Base-by-base conservation (phyloP, 1,284 basidiomycete genomes). In the Acaromyces ingoldii region DNA sequence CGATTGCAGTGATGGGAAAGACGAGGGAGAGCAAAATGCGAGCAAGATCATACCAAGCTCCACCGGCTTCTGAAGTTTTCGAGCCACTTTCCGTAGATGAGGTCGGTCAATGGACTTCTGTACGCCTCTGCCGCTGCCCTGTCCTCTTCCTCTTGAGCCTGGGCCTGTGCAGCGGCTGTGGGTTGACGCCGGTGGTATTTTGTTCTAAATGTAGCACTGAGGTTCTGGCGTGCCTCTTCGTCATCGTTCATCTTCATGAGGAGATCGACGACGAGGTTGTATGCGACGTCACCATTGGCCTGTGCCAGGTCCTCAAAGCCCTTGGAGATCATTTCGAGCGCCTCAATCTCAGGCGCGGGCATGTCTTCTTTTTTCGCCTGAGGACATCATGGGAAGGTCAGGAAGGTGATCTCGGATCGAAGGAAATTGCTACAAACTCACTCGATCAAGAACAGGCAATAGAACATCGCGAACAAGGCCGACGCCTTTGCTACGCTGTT, bases 1-100 rank as follows among this genome's bases (percentile, higher is more conserved):
- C n/a, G n/a, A n/a, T n/a, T n/a, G n/a, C n/a, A n/a, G n/a, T n/a
- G n/a, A n/a, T n/a, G n/a, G n/a, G n/a, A n/a, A n/a, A n/a, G n/a
- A n/a, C n/a, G n/a, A n/a, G n/a, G n/a, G n/a, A n/a, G n/a, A n/a
- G n/a, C n/a, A n/a, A n/a, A n/a, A n/a, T n/a, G n/a, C n/a, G n/a
- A n/a, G n/a, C n/a, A n/a, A n/a, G n/a, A n/a, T n/a, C n/a, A n/a
- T n/a, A n/a, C n/a, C n/a, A n/a, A n/a, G 13, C 34, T 45, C 72
- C 72, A 74, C 1, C 72, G 60, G 6, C 51, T 62, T 1, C 67
- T 48, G 19, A 95, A 77, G 1, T 90, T 91, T 71, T 96, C 89
- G 24, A 96, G 79, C 92, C 92, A 97, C 42, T 93, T 83, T 80
- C 92, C 86, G 75, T 96, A 97, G 25, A 97, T 79, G 60, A 97